These are phyloP conservation scores for Taxawa tesnikishii DNA, from an alignment of 2,329 filamentous ascomycete species.

Conservation along the genomic window DNA sequence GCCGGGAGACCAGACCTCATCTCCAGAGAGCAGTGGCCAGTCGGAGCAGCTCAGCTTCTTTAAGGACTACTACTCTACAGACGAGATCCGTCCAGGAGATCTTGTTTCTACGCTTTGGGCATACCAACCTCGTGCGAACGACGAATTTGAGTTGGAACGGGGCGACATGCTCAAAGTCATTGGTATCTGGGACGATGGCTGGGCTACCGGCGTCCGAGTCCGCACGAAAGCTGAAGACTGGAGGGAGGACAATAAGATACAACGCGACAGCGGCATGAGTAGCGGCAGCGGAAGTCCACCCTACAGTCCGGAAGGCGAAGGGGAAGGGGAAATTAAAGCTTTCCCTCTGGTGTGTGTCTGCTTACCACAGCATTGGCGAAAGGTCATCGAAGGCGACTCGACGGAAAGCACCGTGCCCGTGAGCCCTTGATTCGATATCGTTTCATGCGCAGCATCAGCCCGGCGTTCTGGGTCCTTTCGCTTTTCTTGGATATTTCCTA, in stretches of 20 bases:
- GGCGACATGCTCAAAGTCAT: conserved; percentile 98
- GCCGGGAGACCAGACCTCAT: conserved; percentile 61
- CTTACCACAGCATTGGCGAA: conserved; percentile 88
- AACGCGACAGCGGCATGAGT: conserved; percentile 88
- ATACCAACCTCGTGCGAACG: conserved; percentile 83
- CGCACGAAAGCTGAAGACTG: conserved; percentile 80
- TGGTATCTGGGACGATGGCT: conserved; percentile 98
- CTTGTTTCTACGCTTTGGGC: conserved; percentile 90
- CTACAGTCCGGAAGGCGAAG: conserved; percentile 15
- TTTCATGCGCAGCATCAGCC: too few relatives aligned
- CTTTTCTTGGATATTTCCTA: too few relatives aligned
- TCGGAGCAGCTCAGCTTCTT: conserved; percentile 94
- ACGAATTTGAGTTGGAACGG: conserved; percentile 86
- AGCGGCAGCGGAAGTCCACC: conserved; percentile 45
- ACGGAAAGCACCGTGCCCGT: too few relatives aligned
- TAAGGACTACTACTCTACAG: conserved; percentile 97
- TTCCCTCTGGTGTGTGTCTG: conserved; percentile 96
- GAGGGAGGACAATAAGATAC: conserved; percentile 53
- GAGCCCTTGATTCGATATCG: too few relatives aligned
- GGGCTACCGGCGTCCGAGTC: conserved; percentile 85
- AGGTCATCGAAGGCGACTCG: conserved; percentile 81
- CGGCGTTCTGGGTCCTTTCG: too few relatives aligned
- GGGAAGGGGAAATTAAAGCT: conserved; percentile 77
- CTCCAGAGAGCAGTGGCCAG: conserved; percentile 78
- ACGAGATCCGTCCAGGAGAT: conserved; percentile 87